Evolutionary conservation across 2,329 filamentous ascomycete genomes (phyloP), one percentile per base, ranked within the genome.

Genomic region (Pyricularia pennisetigena): DNA sequence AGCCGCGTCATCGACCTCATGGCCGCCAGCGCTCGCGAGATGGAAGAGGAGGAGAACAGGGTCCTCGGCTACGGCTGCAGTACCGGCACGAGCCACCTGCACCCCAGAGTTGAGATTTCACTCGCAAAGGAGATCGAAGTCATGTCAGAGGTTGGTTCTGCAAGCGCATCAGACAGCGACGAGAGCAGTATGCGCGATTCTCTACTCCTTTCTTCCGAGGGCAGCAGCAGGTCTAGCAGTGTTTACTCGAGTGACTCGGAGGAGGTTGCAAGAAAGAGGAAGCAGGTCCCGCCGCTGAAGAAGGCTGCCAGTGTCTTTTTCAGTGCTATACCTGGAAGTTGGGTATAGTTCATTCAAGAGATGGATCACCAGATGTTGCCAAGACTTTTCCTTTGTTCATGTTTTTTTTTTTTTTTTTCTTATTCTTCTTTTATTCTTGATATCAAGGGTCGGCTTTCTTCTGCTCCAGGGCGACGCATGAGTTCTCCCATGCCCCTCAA

Each of bases 171-270:
- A 30, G 66, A 67, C 30, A 67, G 66, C 66, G 66, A 67, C 29
- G 20, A 30, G 29, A 59, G 32, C 28, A 67, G 66, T 59, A 29
- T 67, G n/a, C 54, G 66, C 54, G 57, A 59, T 57, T 62, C 54
- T 4, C 59, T 63, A 23, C 10, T 62, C 4, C 20, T 41, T n/a
- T 62, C 54, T 23, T 29, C 54, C 7, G 29, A n/a, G 28, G 54
- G 12, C 9, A 67, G 66, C 66, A 59, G 30, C 54, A 24, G 30
- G 54, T 20, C 28, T 23, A 49, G 32, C 35, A 66, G 64, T n/a
- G 64, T 23, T 35, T 66, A 66, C 64, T 66, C 64, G 20, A 67
- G 66, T 57, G 66, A 67, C 14, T 63, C 66, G 14, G 66, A 67
- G 54, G 57, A 67, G 54, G 28, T 10, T 3, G 54, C 7, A 41